Evolutionary conservation across 306 rosid genomes (phyloP), one percentile per base, ranked within the genome.

Genomic region (Albizia julibrissin): DNA sequence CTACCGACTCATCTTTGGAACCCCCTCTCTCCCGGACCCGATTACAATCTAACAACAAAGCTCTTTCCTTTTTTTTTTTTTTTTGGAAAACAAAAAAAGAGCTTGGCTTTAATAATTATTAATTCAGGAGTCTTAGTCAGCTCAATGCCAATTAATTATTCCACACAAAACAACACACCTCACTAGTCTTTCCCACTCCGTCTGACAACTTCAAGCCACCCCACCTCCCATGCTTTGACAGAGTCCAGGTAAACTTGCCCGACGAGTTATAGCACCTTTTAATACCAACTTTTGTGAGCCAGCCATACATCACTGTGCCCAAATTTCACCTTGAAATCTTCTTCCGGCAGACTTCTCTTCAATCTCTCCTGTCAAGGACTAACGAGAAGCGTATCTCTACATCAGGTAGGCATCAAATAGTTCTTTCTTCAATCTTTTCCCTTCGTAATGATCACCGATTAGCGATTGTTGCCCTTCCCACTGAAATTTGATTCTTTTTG

Each of bases 371-470:
- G 24, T 9, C 74, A 40, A 8, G 19, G 15, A 11, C 33, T 59
- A 2, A 29, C 24, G 26, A 47, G 13, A 61, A 44, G 7, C 62
- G 31, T 8, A 65, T 74, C 54, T 64, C 70, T 62, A 78, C 66
- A 59, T 72, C 81, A 79, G 80, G 88, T 87, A 82, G 52, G 86
- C 82, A 24, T 47, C 37, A 2, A 26, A 14, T 18, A 21, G 40
- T 39, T 31, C 42, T 59, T 6, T 43, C 70, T 62, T 76, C 75
- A 37, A 43, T 74, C 24, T 21, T 46, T 83, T 80, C 21, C 18
- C 5, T 64, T 39, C n/a, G 54, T 39, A 68, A 18, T 49, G 54
- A 49, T 76, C 19, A 37, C 58, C 10, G 40, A 14, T 77, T 7
- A 29, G 40, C 6, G 47, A 14, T 64, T 31, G n/a, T 64, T 29